Evolutionary conservation across 1,139 yeast species (phyloP).

Genomic region (Saccharomyces uvarum): DNA sequence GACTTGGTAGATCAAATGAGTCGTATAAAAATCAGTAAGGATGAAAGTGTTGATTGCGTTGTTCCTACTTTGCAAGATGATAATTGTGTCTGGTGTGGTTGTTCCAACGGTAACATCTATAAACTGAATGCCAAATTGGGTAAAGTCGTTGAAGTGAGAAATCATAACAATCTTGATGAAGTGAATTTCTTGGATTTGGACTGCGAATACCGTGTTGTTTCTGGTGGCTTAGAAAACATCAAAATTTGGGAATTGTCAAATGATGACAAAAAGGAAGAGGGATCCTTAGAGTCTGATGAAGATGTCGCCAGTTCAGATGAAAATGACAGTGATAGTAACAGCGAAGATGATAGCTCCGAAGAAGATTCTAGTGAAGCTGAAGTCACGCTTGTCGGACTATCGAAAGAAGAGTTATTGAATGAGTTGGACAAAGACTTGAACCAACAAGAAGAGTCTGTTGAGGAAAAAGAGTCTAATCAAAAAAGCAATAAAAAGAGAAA

Average conservation of each 20-base stretch:
- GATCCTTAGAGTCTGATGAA: constrained; percentile 17
- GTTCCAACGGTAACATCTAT: constrained; percentile 71
- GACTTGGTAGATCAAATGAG: constrained; percentile 69
- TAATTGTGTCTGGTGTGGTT: constrained; percentile 72
- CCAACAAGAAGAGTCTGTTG: constrained; percentile 21
- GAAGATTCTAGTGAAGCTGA: constrained; percentile 19
- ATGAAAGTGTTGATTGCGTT: constrained; percentile 72
- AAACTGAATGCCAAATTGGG: constrained; percentile 62
- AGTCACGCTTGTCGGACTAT: constrained; percentile 19
- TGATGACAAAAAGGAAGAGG: constrained; percentile 27
- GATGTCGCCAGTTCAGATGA: constrained; percentile 20
- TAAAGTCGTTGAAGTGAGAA: constrained; percentile 55
- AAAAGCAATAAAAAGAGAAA: constrained; percentile 29
- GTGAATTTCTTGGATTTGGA: constrained; percentile 73
- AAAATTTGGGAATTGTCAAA: constrained; percentile 57
- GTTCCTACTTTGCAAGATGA: constrained; percentile 71
- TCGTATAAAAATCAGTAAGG: constrained; percentile 62
- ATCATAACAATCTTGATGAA: constrained; percentile 56
- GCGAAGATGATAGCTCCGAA: constrained; percentile 15
- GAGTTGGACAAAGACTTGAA: constrained; percentile 26
- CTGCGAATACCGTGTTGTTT: constrained; percentile 64
- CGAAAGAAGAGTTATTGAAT: constrained; percentile 27
- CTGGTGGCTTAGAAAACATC: constrained; percentile 75
- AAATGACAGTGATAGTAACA: constrained; percentile 1
- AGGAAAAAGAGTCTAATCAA: constrained; percentile 15